A percentile compares a stretch with the other conserved stretches of the same genome.
Conservation (phyloP, 2,329 filamentous ascomycete genomes). For the Aspergillus hiratsukae region DNA sequence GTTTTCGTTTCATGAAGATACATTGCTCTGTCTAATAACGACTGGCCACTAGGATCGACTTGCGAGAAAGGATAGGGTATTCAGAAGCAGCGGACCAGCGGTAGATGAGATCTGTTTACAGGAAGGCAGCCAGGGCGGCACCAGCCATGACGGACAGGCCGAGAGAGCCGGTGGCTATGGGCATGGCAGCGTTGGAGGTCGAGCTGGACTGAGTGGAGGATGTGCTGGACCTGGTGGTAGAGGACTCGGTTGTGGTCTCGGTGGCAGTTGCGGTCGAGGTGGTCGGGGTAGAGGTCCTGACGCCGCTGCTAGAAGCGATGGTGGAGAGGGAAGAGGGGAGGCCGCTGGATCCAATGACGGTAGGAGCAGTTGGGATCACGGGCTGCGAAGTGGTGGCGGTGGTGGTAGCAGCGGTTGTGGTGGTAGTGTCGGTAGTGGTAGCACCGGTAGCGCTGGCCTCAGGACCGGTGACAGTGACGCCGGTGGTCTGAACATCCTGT, state of each 20-base stretch:
- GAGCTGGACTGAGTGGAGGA: slow-evolving; percentile 15
- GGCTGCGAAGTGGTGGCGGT: slow-evolving; percentile 30
- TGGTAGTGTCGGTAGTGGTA: neutral
- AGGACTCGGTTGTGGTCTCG: slow-evolving; percentile 19
- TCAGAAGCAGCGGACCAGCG: neutral
- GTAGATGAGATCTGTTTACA: slow-evolving; percentile 26
- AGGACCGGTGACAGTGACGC: neutral
- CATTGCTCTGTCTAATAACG: neutral
- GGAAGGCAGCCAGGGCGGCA: slow-evolving; percentile 39
- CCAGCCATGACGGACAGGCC: slow-evolving; percentile 39
- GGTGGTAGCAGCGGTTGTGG: neutral
- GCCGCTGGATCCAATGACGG: slow-evolving; percentile 20
- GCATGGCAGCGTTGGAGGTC: slow-evolving; percentile 27
- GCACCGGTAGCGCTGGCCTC: neutral
- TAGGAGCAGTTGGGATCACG: slow-evolving; percentile 22
- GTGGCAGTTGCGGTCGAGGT: slow-evolving; percentile 18
- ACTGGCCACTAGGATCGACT: neutral
- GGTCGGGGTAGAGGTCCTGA: slow-evolving; percentile 8
- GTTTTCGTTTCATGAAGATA: neutral
- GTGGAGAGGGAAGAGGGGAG: slow-evolving; percentile 23
- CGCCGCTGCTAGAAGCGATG: slow-evolving; percentile 18
- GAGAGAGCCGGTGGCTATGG: slow-evolving; percentile 34
- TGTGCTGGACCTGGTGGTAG: slow-evolving; percentile 15
- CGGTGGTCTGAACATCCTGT: neutral
- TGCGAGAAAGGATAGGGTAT: neutral